Percentiles rank a stretch among this genome's conserved stretches.
These are phyloP conservation scores for Schizophyllum amplum DNA, from an alignment of 1,284 basidiomycete genomes.

Conservation along the genomic window DNA sequence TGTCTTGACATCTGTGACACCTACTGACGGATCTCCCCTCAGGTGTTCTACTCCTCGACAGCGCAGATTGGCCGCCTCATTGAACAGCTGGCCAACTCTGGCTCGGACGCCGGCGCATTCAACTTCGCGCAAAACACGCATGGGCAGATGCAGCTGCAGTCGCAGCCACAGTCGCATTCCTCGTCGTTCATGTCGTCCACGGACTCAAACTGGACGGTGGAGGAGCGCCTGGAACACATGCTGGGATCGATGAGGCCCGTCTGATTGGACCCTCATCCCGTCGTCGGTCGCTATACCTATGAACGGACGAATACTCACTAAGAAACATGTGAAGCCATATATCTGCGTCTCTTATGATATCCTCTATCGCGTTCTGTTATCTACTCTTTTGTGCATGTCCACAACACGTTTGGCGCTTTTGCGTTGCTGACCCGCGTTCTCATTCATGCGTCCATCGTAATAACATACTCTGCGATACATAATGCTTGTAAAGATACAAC, in stretches of 20 bases:
- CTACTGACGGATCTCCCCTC: constrained; percentile 12
- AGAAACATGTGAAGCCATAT: no score
- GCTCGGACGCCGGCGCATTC: constrained; percentile 73
- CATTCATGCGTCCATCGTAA: background rate
- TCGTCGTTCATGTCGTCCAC: constrained; percentile 56
- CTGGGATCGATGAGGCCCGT: constrained; percentile 44
- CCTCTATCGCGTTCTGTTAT: background rate
- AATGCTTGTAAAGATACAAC: background rate
- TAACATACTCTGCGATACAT: background rate
- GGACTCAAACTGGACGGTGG: constrained; percentile 60
- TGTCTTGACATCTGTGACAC: constrained; percentile 5
- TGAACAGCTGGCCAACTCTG: constrained; percentile 62
- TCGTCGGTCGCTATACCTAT: constrained; percentile 14
- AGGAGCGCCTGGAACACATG: constrained; percentile 70
- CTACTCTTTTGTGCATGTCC: background rate
- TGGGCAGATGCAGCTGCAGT: no score
- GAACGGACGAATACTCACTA: constrained; percentile 5
- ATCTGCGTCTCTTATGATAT: background rate
- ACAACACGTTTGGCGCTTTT: background rate
- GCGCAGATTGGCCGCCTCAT: constrained; percentile 74
- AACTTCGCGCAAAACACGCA: constrained; percentile 45
- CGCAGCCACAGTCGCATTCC: constrained; percentile 17
- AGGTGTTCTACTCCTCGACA: constrained; percentile 76
- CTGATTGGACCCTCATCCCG: constrained; percentile 14
- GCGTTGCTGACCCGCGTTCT: background rate